A percentile compares a stretch with the other conserved stretches of the same genome.
Conservation (phyloP, 805 yeast genomes). For the Maudiozyma pseudohumilis region DNA sequence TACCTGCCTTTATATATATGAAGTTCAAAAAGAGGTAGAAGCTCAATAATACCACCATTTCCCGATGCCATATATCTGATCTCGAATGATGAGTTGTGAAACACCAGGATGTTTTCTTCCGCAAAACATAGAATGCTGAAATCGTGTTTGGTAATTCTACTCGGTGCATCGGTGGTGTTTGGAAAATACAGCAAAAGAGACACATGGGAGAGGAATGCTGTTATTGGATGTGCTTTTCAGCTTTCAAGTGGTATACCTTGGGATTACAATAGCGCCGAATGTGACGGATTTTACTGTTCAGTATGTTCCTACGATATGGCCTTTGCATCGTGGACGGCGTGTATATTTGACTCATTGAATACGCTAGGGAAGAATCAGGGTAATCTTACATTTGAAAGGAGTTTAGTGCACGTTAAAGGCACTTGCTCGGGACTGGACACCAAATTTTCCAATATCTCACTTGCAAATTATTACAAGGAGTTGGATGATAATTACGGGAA, state of each 20-base stretch:
- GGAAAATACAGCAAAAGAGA: conserved; percentile 4
- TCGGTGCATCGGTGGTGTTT: background rate
- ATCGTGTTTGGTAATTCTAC: background rate
- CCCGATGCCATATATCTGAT: too few relatives aligned
- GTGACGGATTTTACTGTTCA: conserved; percentile 9
- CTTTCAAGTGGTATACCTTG: conserved; percentile 10
- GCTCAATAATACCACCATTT: too few relatives aligned
- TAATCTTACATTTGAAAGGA: conserved; percentile 9
- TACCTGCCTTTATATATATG: too few relatives aligned
- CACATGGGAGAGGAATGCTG: conserved; percentile 13
- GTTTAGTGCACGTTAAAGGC: conserved; percentile 7
- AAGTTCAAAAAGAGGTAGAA: too few relatives aligned
- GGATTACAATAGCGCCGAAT: conserved; percentile 9
- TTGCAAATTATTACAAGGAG: background rate
- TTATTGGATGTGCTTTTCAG: conserved; percentile 14
- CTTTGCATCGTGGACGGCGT: conserved; percentile 16
- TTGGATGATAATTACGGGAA: background rate
- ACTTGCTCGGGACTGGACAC: conserved; percentile 6
- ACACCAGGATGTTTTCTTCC: background rate
- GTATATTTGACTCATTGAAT: conserved; percentile 13
- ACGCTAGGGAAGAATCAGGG: background rate
- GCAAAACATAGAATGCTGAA: too few relatives aligned
- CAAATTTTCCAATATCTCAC: background rate
- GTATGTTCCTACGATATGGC: conserved; percentile 19
- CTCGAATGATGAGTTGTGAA: too few relatives aligned